Conservation (phyloP, 108 stramenopile genomes). For the Tribonema minus region DNA sequence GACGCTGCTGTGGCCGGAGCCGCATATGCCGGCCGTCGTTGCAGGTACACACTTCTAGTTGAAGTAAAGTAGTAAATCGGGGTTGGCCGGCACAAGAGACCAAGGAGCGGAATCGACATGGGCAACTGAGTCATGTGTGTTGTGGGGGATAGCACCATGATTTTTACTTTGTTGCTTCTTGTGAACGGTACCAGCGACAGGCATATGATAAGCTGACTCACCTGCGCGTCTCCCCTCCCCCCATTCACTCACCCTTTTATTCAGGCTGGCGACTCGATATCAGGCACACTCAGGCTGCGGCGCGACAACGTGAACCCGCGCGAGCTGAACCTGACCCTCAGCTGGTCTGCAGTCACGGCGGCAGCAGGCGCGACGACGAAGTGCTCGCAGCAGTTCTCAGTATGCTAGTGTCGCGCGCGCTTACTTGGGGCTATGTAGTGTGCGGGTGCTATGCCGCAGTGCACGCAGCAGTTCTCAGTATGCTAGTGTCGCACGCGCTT, state of each 20-base stretch:
- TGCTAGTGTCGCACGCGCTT: too few relatives aligned
- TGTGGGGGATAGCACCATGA: too few relatives aligned
- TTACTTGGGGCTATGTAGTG: not conserved
- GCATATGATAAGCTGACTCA: too few relatives aligned
- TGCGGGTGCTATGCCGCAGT: not conserved
- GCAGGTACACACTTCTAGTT: not conserved
- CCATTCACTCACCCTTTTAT: too few relatives aligned
- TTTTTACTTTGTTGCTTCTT: too few relatives aligned
- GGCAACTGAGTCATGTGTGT: too few relatives aligned
- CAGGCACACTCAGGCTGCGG: constrained; percentile 5
- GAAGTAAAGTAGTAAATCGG: not conserved
- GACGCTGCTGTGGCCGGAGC: not conserved
- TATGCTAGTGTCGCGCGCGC: too few relatives aligned
- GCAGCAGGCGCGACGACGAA: not conserved
- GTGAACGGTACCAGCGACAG: too few relatives aligned
- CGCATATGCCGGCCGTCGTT: not conserved
- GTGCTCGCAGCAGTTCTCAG: not conserved
- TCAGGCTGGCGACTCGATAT: not conserved
- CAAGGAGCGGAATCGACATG: too few relatives aligned
- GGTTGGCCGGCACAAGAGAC: too few relatives aligned
- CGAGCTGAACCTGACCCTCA: constrained; percentile 16
- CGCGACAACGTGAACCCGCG: constrained; percentile 27
- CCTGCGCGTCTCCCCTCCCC: too few relatives aligned
- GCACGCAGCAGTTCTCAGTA: not conserved
- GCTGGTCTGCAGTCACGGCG: constrained; percentile 9